Evolutionary conservation across 139 green algal species (phyloP).

Genomic region (Chlorella ohadii): DNA sequence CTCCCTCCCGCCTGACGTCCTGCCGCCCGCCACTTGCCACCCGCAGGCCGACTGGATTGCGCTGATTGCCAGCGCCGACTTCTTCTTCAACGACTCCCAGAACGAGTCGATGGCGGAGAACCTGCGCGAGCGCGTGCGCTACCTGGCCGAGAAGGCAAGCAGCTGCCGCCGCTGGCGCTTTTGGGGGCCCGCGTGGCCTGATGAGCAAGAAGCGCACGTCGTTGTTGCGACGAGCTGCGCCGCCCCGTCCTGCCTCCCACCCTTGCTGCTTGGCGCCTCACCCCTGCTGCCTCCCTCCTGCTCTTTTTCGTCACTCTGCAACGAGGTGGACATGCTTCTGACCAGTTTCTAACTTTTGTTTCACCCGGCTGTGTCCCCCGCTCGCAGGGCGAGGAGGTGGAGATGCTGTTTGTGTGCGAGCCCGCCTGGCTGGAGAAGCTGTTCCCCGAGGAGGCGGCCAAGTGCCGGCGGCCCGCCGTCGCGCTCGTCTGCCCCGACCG

Average conservation of each 20-base stretch:
- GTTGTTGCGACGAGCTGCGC: no score
- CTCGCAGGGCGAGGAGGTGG: conserved; percentile 50
- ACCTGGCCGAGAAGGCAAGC: conserved; percentile 66
- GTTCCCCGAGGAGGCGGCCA: conserved; percentile 79
- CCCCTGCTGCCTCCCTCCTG: no score
- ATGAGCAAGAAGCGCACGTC: no score
- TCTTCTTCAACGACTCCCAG: conserved; percentile 90
- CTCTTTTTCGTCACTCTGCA: no score
- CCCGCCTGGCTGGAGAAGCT: conserved; percentile 86
- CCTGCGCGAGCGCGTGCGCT: conserved; percentile 82
- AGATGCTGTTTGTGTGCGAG: conserved; percentile 85
- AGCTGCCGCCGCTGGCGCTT: no score
- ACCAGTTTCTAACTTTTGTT: no score
- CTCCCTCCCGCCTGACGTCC: neutral
- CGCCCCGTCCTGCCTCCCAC: no score
- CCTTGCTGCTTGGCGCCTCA: no score
- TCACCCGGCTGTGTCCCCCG: no score
- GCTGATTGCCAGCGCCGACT: conserved; percentile 84
- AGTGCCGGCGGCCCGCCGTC: conserved; percentile 77
- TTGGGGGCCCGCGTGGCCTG: no score
- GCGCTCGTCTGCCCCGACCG: conserved; percentile 90
- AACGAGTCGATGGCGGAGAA: conserved; percentile 93
- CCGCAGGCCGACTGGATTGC: conserved; percentile 71
- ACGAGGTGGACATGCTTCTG: no score
- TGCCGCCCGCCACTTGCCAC: neutral